Base-by-base conservation (phyloP, 1,284 basidiomycete species). In the Microbotryum intermedium region DNA sequence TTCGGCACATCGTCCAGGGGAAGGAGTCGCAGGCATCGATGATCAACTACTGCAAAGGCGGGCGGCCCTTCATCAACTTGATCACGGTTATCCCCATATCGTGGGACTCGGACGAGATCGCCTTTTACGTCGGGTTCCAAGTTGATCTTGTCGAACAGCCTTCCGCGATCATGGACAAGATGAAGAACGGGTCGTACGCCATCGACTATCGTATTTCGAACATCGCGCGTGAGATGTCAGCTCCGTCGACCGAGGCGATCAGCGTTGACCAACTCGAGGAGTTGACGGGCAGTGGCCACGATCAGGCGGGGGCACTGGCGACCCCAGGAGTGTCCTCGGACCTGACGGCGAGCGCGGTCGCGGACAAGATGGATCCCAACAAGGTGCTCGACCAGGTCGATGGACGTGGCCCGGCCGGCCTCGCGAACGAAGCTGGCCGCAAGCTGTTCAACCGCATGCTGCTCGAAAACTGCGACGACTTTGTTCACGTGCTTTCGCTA, bases 21-120 rank as follows among this genome's bases (percentile, higher is more conserved):
- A 88, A 89, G 73, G 91, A 95, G 75, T 90, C 65, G 85, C 93
- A 97, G 77, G 85, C 84, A 1, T 85, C 81, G 61, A 78, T 97
- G 58, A 81, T 93, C 76, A 97, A 97, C 74, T 95, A 92, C 72
- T 80, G 84, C 57, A 90, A 90, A 72, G 83, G 85, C 63, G 18
- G 23, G 89, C 13, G 26, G 20, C 50, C 11, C 18, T 47, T 53
- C 46, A 57, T 52, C 58, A 53, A 59, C 39, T 44, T 57, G 42
- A 48, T 56, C 7, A 64, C 67, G 4, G 81, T 92, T 70, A 86
- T 93, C 42, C 91, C 88, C 42, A 81, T 93, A 61, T 71, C 75
- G 0, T 78, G 77, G 77, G 57, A 61, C 55, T 74, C 87, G 43
- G 80, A 83, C 30, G 74, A 77, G 52, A 80, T 89, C 47, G 84